Percentiles rank a stretch among this genome's conserved stretches.
These are phyloP conservation scores for Hygrophorus russula DNA, from an alignment of 768 basidiomycete species.

Conservation along the genomic window DNA sequence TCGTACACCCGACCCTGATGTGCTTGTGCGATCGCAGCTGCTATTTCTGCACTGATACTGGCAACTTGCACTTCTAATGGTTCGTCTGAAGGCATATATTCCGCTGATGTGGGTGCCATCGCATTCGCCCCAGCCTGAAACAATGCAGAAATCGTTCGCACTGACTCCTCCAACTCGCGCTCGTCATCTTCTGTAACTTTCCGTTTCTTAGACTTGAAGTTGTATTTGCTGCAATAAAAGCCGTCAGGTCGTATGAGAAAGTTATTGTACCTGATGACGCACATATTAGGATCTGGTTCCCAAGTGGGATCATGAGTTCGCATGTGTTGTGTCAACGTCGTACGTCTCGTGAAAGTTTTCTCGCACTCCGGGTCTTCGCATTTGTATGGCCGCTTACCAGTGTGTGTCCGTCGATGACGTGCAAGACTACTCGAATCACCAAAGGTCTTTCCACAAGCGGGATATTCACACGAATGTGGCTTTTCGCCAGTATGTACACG, in stretches of 20 bases:
- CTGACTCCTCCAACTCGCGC: constrained; percentile 56
- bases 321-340: constrained; percentile 82
- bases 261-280: constrained; percentile 18
- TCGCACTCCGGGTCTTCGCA: constrained; percentile 76
- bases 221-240: constrained; percentile 47
- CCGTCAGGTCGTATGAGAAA: constrained; percentile 10
- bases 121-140: constrained; percentile 37
- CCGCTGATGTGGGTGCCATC: constrained; percentile 16
- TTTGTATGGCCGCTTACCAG: constrained; percentile 78
- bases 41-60: constrained; percentile 73
- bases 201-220: constrained; percentile 65
- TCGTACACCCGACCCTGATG: constrained; percentile 44
- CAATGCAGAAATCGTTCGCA: constrained; percentile 63
- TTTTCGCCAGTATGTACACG: constrained; percentile 92
- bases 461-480: constrained; percentile 85
- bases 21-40: constrained; percentile 68
- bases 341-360: constrained; percentile 81
- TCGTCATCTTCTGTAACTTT: constrained; percentile 45
- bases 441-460: constrained; percentile 79
- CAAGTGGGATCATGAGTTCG: constrained; percentile 76
- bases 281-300: constrained; percentile 81
- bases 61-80: constrained; percentile 56
- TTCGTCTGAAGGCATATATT: constrained; percentile 24
- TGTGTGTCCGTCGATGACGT: constrained; percentile 83
- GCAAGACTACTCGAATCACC: constrained; percentile 88